These are phyloP conservation scores for Smallanthus sonchifolius DNA, from an alignment of 129 eudicot species.

Conservation along the genomic window DNA sequence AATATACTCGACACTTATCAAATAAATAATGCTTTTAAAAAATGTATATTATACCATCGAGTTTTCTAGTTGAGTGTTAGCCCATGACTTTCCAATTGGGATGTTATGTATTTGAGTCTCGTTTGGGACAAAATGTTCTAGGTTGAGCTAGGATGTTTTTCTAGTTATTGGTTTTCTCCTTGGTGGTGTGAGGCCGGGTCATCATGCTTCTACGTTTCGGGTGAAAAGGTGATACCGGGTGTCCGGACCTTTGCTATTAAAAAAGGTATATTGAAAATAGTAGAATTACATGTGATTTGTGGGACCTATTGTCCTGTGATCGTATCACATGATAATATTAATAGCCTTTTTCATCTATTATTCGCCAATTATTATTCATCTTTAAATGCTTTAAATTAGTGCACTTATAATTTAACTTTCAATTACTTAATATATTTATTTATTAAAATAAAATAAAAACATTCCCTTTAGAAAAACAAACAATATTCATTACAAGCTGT, in stretches of 20 bases:
- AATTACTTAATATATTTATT: too few species aligned
- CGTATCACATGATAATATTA: slow-evolving; percentile 8
- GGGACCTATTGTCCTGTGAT: slow-evolving; percentile 12
- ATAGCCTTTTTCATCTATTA: not conserved
- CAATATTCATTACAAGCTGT: not conserved
- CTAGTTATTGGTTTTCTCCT: too few species aligned
- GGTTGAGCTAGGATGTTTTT: too few species aligned
- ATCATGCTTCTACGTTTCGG: too few species aligned
- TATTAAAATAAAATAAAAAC: not conserved
- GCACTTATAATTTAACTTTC: not conserved
- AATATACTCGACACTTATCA: not conserved
- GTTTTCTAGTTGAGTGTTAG: too few species aligned
- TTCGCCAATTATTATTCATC: not conserved
- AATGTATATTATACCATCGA: not conserved
- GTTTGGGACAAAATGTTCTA: too few species aligned
- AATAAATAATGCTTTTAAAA: not conserved
- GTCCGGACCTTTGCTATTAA: too few species aligned
- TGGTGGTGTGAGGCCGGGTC: too few species aligned
- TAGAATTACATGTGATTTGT: slow-evolving; percentile 28
- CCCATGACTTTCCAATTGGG: too few species aligned
- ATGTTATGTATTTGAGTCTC: too few species aligned
- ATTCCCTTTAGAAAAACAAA: not conserved
- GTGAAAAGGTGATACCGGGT: too few species aligned
- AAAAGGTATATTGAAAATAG: not conserved
- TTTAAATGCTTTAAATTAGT: slow-evolving; percentile 2